Conservation (phyloP, 345 rosid genomes). For the Kandelia obovata region DNA sequence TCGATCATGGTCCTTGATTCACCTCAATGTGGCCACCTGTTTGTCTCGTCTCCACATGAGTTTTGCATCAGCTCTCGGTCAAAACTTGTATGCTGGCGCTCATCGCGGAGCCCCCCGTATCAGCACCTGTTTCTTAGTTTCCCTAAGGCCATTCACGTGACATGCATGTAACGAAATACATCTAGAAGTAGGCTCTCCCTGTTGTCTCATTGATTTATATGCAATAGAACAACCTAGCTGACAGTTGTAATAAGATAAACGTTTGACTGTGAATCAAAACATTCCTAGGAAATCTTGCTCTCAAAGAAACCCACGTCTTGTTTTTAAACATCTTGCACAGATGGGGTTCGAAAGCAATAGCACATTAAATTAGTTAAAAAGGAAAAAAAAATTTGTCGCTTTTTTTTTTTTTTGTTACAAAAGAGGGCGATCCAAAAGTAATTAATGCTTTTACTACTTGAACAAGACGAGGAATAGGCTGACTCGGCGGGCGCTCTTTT, state of each 20-base stretch:
- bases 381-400: no score
- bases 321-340: no score
- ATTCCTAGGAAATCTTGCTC: no score
- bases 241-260: no score
- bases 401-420: no score
- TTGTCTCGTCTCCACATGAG: slow-evolving; percentile 26
- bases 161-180: slow-evolving; percentile 11
- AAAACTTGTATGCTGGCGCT: slow-evolving; percentile 29
- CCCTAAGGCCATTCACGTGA: slow-evolving; percentile 22
- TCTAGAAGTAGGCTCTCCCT: slow-evolving; percentile 15
- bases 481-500: slow-evolving; percentile 37
- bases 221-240: neutral
- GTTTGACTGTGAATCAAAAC: no score
- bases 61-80: slow-evolving; percentile 20
- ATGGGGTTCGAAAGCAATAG: no score
- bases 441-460: slow-evolving; percentile 1
- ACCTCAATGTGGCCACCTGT: slow-evolving; percentile 18
- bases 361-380: no score
- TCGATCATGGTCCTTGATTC: slow-evolving; percentile 26
- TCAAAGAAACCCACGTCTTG: no score
- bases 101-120: slow-evolving; percentile 22
- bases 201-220: neutral
- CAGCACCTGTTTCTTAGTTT: slow-evolving; percentile 30
- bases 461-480: slow-evolving; percentile 24
- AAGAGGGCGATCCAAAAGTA: neutral